Evolutionary conservation across 331 rosid genomes (phyloP).

Genomic region (Erythrophleum ivorense): DNA sequence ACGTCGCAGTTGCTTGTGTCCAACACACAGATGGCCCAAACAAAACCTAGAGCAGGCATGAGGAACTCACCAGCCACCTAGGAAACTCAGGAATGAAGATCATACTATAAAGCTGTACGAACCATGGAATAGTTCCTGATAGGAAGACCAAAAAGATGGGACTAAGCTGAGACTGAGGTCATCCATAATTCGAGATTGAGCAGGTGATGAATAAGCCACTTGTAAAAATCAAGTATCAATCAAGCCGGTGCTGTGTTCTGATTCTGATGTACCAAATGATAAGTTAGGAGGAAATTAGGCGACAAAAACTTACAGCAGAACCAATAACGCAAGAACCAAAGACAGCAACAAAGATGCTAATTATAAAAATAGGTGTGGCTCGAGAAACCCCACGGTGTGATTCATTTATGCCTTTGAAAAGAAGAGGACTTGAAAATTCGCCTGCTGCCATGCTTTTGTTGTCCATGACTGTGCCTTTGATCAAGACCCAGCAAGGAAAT

Average conservation of each 20-base stretch:
- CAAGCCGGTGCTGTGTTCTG: neutral
- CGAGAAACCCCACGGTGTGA: conserved; percentile 31
- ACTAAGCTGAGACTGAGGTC: conserved; percentile 61
- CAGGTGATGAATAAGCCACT: conserved; percentile 91
- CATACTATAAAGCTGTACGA: conserved; percentile 63
- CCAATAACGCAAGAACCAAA: conserved; percentile 85
- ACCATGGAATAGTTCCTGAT: conserved; percentile 60
- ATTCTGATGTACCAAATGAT: neutral
- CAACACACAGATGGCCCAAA: no score
- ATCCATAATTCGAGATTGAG: conserved; percentile 68
- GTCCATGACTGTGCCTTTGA: conserved; percentile 43
- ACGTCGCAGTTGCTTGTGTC: conserved; percentile 20
- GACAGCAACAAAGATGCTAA: conserved; percentile 72
- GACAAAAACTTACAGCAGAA: conserved; percentile 60
- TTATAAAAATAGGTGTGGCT: conserved; percentile 46
- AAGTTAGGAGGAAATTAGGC: neutral
- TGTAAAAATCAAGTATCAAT: conserved; percentile 40
- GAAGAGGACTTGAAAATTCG: conserved; percentile 48
- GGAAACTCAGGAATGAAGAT: conserved; percentile 79
- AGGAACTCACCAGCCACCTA: conserved; percentile 76
- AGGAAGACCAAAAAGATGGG: conserved; percentile 22
- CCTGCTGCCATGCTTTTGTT: conserved; percentile 42
- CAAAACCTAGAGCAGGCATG: neutral
- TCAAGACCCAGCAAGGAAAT: neutral
- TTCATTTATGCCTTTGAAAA: conserved; percentile 23